Conservation (phyloP, 2,329 filamentous ascomycete genomes). For the Microcera coccophila region DNA sequence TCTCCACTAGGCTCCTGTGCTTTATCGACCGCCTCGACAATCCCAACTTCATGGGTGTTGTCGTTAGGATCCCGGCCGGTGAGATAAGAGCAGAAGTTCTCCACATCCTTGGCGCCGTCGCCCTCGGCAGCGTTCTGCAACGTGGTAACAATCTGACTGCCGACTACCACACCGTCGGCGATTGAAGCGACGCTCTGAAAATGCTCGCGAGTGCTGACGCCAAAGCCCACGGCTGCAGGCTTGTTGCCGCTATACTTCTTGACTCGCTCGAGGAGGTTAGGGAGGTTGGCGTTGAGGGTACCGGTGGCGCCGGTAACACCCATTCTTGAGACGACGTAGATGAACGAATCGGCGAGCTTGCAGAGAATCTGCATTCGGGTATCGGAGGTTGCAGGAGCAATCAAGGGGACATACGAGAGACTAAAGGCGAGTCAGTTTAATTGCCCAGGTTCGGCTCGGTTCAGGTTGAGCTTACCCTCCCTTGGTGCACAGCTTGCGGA, state of each 20-base stretch:
- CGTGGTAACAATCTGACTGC: slow-evolving; percentile 87
- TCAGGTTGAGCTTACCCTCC: slow-evolving; percentile 55
- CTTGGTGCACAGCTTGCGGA: slow-evolving; percentile 77
- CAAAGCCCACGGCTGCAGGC: slow-evolving; percentile 90
- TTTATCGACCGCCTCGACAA: slow-evolving; percentile 62
- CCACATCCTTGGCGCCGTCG: slow-evolving; percentile 60
- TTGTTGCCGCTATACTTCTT: slow-evolving; percentile 89
- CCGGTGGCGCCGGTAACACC: slow-evolving; percentile 91
- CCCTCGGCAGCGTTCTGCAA: slow-evolving; percentile 43
- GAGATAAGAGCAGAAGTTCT: slow-evolving; percentile 78
- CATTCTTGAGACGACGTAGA: slow-evolving; percentile 97
- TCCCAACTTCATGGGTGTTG: slow-evolving; percentile 61
- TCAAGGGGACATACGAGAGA: slow-evolving; percentile 93
- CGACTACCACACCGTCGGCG: slow-evolving; percentile 93
- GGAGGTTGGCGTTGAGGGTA: slow-evolving; percentile 74
- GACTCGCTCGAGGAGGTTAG: slow-evolving; percentile 76
- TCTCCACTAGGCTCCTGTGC: slow-evolving; percentile 40
- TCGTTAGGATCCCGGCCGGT: slow-evolving; percentile 45
- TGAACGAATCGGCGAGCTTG: slow-evolving; percentile 95
- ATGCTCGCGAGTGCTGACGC: slow-evolving; percentile 92
- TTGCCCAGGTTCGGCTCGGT: neutral
- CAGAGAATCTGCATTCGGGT: slow-evolving; percentile 92
- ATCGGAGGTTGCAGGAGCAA: slow-evolving; percentile 90
- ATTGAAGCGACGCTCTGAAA: slow-evolving; percentile 80
- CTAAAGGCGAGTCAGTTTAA: slow-evolving; percentile 37